Evolutionary conservation across 345 rosid genomes (phyloP).

Genomic region (Moricandia arvensis): DNA sequence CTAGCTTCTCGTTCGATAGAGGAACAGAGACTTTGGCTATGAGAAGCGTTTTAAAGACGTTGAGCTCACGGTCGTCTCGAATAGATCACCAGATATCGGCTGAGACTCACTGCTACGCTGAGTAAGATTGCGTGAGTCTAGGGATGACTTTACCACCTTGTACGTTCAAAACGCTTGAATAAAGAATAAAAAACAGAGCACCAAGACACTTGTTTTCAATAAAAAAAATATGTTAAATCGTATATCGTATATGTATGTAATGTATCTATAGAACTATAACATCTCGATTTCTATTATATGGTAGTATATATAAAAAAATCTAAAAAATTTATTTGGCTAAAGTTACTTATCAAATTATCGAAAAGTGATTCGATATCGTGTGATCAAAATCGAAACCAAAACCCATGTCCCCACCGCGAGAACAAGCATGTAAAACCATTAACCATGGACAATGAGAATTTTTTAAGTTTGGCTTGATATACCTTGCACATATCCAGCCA

Average conservation of each 20-base stretch:
- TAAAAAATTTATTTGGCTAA: too few relatives aligned
- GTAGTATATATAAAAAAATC: too few relatives aligned
- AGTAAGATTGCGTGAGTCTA: constrained; percentile 60
- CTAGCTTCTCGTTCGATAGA: constrained; percentile 66
- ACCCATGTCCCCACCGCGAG: too few relatives aligned
- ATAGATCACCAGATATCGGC: constrained; percentile 36
- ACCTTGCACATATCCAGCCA: too few relatives aligned
- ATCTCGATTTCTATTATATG: too few relatives aligned
- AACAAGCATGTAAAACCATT: too few relatives aligned
- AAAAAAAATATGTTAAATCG: background rate
- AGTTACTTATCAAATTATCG: too few relatives aligned
- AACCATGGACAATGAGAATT: too few relatives aligned
- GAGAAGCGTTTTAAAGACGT: constrained; percentile 52
- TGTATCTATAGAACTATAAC: background rate
- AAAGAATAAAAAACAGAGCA: background rate
- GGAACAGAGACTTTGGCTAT: constrained; percentile 37
- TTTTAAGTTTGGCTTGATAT: too few relatives aligned
- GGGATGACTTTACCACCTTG: constrained; percentile 56
- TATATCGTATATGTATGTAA: constrained; percentile 1
- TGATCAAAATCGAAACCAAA: too few relatives aligned
- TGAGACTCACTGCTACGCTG: constrained; percentile 58
- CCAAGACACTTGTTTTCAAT: background rate
- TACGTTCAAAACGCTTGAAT: constrained; percentile 57
- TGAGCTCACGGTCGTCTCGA: constrained; percentile 22
- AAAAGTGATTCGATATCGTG: too few relatives aligned